Evolutionary conservation across 176 grass and related monocot species (phyloP), one percentile per base, ranked within the genome.

Genomic region (Eleusine indica): DNA sequence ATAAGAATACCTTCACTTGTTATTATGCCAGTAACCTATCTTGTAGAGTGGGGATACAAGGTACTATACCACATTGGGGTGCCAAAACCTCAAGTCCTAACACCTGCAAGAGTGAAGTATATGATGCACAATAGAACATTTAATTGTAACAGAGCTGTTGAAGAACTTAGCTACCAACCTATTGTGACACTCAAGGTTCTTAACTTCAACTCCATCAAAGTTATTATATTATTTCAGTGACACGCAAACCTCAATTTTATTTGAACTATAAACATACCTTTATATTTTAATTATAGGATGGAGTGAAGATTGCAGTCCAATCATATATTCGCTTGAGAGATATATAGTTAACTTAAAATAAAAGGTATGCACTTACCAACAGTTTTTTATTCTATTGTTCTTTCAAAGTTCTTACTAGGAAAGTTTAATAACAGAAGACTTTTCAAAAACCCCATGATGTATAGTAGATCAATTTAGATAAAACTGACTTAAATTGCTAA

Each of bases 141-240:
- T 80, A 91, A 39, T 71, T 83, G 78, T 67, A 68, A 76, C 13
- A 91, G 75, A 85, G 94, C 89, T 74, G 82, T 66, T 75, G 78
- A 93, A 32, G 79, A 93, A 48, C 87, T 97, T 46, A 87, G 84
- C 37, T 97, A 97, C 84, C 60, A 90, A 60, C 91, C 94, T 74
- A 84, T 82, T 79, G 91, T 91, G 22, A 70, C 94, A 38, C 79
- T 97, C 14, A 87, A 86, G 91, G 94, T 86, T 86, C 0, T 19
- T 81, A 58, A 19, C 37, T 47, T 61, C n/a, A 80, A 66, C 4
- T 18, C 25, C 40, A 37, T 28, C 41, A 0, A 1, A 12, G 22
- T 49, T 7, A 3, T 29, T 44, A 43, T 46, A 41, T 81, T 43
- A 30, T 29, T 60, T 12, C 42, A 58, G 16, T 35, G 32, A 35